These are phyloP conservation scores for Geranium incanum DNA, from an alignment of 441 rosid species.

Conservation along the genomic window DNA sequence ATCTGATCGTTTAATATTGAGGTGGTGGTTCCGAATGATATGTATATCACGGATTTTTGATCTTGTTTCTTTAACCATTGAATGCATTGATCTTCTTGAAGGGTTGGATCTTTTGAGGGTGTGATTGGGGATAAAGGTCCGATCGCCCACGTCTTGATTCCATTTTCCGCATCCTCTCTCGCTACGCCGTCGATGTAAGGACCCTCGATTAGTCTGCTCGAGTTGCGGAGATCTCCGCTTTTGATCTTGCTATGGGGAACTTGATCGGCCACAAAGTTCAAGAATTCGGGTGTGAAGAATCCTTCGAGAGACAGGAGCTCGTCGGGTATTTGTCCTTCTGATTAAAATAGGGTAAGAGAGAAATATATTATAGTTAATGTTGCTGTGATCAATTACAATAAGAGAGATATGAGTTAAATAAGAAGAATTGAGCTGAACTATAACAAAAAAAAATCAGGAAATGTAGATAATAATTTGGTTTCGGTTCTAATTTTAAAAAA, in stretches of 20 bases:
- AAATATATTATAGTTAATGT: no score
- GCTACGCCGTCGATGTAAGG: constrained; percentile 30
- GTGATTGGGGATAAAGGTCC: constrained; percentile 29
- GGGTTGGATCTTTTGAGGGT: not conserved
- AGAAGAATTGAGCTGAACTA: no score
- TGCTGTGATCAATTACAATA: no score
- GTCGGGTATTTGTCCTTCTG: constrained; percentile 3
- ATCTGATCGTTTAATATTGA: constrained; percentile 34
- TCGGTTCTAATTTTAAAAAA: no score
- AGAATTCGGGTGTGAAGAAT: constrained; percentile 36
- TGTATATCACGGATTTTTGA: constrained; percentile 35
- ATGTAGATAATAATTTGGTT: no score
- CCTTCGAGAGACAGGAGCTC: constrained; percentile 32
- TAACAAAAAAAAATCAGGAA: no score
- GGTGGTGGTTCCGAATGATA: constrained; percentile 51
- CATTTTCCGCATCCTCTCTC: not conserved
- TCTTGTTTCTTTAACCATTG: constrained; percentile 50
- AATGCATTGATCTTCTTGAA: constrained; percentile 20
- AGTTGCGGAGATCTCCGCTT: constrained; percentile 34
- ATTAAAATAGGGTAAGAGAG: no score
- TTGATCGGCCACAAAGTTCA: constrained; percentile 24
- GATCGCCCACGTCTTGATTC: constrained; percentile 34
- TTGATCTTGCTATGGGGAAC: constrained; percentile 11
- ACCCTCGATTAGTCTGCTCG: constrained; percentile 34
- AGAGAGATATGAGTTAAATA: no score